Base-by-base conservation (phyloP, 768 basidiomycete species). In the Leccinum arenicola region DNA sequence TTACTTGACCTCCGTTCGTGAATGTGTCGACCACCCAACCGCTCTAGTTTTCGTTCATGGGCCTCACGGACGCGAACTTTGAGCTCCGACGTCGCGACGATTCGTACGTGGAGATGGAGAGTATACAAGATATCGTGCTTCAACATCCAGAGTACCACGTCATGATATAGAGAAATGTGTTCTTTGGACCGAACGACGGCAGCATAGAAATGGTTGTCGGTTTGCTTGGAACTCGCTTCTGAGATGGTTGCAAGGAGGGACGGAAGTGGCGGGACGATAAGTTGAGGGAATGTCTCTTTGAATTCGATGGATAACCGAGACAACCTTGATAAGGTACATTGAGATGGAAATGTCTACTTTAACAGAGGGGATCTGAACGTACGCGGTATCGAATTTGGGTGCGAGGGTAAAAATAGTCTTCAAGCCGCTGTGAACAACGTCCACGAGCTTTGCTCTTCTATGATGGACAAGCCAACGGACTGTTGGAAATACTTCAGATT, bases 391-490 rank as follows among this genome's bases (percentile, higher is more conserved):
- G 61, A 91, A 84, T 64, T 80, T 83, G 3, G 85, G 79, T 15
- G 91, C 83, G 45, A 95, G 78, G 4, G 85, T 81, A 66, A 95
- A 97, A 0, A 93, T 82, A 0, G 91, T 95, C 72, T 91, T 89
- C 48, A 98, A 73, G 49, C 87, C 83, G 4, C 74, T 76, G 66
- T 94, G 91, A 33, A 98, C 84, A 17, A 86, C 82, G 61, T 98
- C 95, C 47, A 97, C 88, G 27, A 98, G 78, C 65, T 93, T 93
- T 6, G 93, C 96, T 67, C 92, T 83, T 55, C 92, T 82, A 73
- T 95, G 94, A 59, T 92, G 87, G 31, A 98, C 90, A 31, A 99
- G 80, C 84, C 94, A 94, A 17, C 93, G 84, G 9, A 96, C 95
- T n/a, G 91, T 85, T 1, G 94, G 91, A 67, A 90, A 91, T 1